phyloP scores from a whole-genome alignment of 352 stramenopile genomes.

The Phytophthora melonis region DNA sequence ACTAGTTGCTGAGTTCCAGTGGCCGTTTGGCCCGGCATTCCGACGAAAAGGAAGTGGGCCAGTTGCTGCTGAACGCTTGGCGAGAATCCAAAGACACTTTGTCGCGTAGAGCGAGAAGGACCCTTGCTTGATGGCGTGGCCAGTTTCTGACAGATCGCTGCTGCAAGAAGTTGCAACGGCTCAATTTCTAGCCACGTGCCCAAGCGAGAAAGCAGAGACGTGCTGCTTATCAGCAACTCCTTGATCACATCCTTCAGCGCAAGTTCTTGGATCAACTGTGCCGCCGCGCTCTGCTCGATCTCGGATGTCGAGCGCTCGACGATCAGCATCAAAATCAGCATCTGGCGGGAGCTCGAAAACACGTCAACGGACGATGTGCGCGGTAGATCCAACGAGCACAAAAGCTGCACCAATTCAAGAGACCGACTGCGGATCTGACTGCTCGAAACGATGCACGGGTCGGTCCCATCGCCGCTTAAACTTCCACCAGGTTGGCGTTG shows the following conservation, averaged over 20 bases:
- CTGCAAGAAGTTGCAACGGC: conserved; percentile 13
- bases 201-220: conserved; percentile 25
- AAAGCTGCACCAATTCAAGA: conserved; percentile 35
- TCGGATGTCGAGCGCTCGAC: conserved; percentile 33
- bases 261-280: conserved; percentile 35
- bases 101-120: neutral
- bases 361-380: conserved; percentile 30
- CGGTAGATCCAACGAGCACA: conserved; percentile 42
- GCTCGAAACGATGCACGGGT: conserved; percentile 23
- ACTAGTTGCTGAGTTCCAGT: neutral
- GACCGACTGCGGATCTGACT: conserved; percentile 28
- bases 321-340: conserved; percentile 40
- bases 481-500: neutral
- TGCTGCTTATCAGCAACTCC: conserved; percentile 12
- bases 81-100: conserved; percentile 30
- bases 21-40: conserved; percentile 1
- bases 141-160: conserved; percentile 14
- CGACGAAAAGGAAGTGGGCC: conserved; percentile 42
- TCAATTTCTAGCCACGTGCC: conserved; percentile 25
- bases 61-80: conserved; percentile 46
- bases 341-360: conserved; percentile 29
- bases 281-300: conserved; percentile 34
- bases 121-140: conserved; percentile 10
- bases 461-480: neutral
- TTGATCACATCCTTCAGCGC: conserved; percentile 30